Conservation (phyloP, 2,329 filamentous ascomycete genomes). For the Neonectria magnoliae region DNA sequence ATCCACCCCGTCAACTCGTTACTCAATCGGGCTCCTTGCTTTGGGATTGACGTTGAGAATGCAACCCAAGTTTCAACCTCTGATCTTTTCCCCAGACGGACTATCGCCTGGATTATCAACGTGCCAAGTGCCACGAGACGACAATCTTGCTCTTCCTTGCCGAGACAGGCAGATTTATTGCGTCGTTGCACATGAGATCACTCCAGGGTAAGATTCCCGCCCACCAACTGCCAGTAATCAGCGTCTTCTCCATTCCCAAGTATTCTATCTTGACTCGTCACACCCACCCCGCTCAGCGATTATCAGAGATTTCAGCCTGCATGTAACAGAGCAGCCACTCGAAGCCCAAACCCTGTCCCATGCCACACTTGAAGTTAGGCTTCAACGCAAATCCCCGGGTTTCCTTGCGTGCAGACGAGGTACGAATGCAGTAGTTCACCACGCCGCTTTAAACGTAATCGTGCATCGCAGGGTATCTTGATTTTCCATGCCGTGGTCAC, state of each 20-base stretch:
- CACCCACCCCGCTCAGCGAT: neutral
- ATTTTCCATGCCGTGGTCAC: neutral
- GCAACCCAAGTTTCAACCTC: constrained; percentile 5
- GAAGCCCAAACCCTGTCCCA: constrained; percentile 6
- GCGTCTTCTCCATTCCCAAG: neutral
- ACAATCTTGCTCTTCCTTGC: neutral
- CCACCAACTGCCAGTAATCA: neutral
- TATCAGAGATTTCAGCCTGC: constrained; percentile 20
- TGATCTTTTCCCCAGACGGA: neutral
- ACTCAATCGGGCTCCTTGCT: neutral
- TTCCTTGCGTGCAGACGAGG: neutral
- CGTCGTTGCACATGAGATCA: neutral
- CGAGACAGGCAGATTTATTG: neutral
- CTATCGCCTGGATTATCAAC: neutral
- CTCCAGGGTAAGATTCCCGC: neutral
- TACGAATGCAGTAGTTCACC: neutral
- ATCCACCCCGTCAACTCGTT: neutral
- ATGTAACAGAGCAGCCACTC: constrained; percentile 3
- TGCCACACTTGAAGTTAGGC: neutral
- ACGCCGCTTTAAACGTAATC: neutral
- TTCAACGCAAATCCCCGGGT: neutral
- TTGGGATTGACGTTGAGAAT: constrained; percentile 11
- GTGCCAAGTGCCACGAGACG: neutral
- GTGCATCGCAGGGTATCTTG: neutral
- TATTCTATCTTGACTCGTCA: neutral